Evolutionary conservation across 768 basidiomycete genomes (phyloP), one percentile per base, ranked within the genome.

Genomic region (Boletales sp.): DNA sequence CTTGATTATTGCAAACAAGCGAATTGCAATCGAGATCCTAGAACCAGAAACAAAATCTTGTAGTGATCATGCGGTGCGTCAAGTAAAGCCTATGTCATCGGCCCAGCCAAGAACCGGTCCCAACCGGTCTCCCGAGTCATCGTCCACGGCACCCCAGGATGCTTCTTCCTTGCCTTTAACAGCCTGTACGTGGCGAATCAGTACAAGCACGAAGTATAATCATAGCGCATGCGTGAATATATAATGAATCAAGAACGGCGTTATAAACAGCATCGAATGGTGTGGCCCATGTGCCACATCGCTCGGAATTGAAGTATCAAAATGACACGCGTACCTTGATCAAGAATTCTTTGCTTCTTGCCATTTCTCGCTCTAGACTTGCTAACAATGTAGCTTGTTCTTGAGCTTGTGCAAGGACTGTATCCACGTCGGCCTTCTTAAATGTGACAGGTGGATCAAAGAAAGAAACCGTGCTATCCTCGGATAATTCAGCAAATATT

Each of bases 401-500:
- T 61, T 90, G 87, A 10, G 75, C 77, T 2, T 74, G 72, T 45
- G 59, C 67, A 38, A 91, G 71, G 5, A 82, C 74, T 1, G 60
- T 50, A 51, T 91, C 86, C 11, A 90, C 77, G 46, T 87, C 79
- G 9, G 69, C 72, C 53, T 80, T 78, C 13, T 81, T 74, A 53
- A 84, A 81, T 45, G 72, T 67, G n/a, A 79, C 73, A 2, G 79
- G 75, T 14, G 81, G 77, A 60, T 86, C 84, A 15, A 79, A 77
- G 66, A 91, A 90, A 1, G 83, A 83, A 17, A 93, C 88, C 0
- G 86, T 87, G 5, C 81, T 85, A 45, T 81, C 74, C 1, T 78
- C 76, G 2, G 83, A 81, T 31, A 93, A 78, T 36, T 75, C 76
- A 0, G 87, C 90, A 18, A 74, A 77, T 54, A 93, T 84, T 53